Evolutionary conservation across 305 asterid species (phyloP), one percentile per base, ranked within the genome.

Genomic region (Fraxinus sp.): DNA sequence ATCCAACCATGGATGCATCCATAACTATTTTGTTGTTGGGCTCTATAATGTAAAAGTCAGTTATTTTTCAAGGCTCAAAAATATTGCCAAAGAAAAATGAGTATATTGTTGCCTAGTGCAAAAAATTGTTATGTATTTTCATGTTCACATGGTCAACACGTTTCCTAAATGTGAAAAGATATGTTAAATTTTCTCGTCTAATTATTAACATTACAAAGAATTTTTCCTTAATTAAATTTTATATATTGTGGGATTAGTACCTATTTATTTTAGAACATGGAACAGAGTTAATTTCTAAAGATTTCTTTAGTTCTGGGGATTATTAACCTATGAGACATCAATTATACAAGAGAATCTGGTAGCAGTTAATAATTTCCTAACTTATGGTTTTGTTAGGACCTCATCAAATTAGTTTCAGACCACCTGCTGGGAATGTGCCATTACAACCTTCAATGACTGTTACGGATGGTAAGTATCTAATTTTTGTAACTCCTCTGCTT

Each of bases 381-480:
- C 86, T 68, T 82, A 11, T 78, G 39, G 64, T 70, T 79, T 79
- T 83, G 37, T 76, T 85, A 94, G 99, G 98, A 72, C 98, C 99
- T 68, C 99, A 94, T 83, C 93, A 91, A 83, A 92, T 96, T 79
- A 94, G 97, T 88, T 92, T 88, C 90, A 96, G 98, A 83, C 98
- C 98, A 78, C 78, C 97, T 71, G 94, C 98, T 76, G 87, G 89
- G 79, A 88, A 86, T 79, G 92, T 93, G 87, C 89, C 97, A 37
- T 85, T 96, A 85, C 97, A 96, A 85, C 90, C 92, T 77, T 93
- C 98, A 55, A 96, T 96, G 99, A 91, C 98, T 10, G 97, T 93
- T 78, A 96, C 98, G 10, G 95, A 93, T 90, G 99, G 98, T 93
- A 70, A 84, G 89, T 79, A 14, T 68, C 71, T 13, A 66, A 68